Base-by-base conservation (phyloP, 2,329 filamentous ascomycete genomes). In the Didymella glomerata region DNA sequence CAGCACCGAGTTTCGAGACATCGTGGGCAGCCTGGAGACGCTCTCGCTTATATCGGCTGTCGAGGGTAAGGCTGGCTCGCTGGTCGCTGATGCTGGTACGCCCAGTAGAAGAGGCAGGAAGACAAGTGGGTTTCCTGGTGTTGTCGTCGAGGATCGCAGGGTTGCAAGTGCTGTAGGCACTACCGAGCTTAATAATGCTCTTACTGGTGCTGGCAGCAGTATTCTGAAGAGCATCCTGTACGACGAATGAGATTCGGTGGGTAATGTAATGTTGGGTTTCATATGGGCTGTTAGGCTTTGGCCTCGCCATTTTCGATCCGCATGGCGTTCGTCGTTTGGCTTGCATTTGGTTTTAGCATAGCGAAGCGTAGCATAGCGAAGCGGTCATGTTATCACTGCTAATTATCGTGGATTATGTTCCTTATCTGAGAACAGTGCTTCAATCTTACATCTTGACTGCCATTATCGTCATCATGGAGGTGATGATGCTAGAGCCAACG, bases 1-100 rank as follows among this genome's bases (percentile, higher is more conserved):
- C 1, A 90, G 87, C 70, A 95, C 92, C 5, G 95, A 99, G 76
- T 99, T 99, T 77, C 88, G 93, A 57, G 95, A 99, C 77, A 93
- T 99, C 5, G 84, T 97, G 20, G 88, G 90, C 34, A 96, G 92
- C 68, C 79, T 99, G 51, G 95, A 99, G 80, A 95, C 93, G 0
- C 80, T 97, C 46, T 93, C 92, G 1, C 81, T 98, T 22, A 84
- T 97, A 6, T 83, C 89, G 75, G 77, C 89, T 79, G 71, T 91
- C 80, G 73, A 92, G 84, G 80, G 91, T 81, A 92, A 85, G 81
- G 89, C 81, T 48, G 90, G 86, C 45, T 91, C 84, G 64, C 88
- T 90, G 71, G 78, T 77, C 60, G 69, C 79, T 64, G 75, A 85
- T 42, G 79, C 86, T 30, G 86, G 88, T 62, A 92, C 90, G 9